A percentile compares a stretch with the other conserved stretches of the same genome.
Conservation (phyloP, 2,329 filamentous ascomycete genomes). For the Hypoxylon sp. region DNA sequence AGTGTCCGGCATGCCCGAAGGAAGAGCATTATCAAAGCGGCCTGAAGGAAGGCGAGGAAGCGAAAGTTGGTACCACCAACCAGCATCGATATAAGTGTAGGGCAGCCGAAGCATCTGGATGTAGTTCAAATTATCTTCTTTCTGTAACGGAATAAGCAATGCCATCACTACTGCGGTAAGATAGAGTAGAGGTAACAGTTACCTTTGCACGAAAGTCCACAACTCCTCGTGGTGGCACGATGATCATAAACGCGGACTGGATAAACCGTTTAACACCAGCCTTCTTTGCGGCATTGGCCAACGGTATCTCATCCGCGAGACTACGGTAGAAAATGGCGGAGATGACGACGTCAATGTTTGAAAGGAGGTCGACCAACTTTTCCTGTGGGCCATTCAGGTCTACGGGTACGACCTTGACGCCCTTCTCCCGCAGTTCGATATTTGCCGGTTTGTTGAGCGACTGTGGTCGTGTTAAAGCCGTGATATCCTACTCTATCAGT, state of each 20-base stretch:
- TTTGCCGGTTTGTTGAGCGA: not conserved
- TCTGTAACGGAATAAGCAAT: not conserved
- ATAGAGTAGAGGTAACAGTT: not conserved
- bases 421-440: not conserved
- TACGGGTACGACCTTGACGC: not conserved
- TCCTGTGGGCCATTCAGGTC: not conserved
- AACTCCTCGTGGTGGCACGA: constrained; percentile 1
- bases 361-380: not conserved
- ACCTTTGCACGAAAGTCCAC: not conserved
- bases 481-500: not conserved
- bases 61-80: not conserved
- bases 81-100: not conserved
- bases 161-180: not conserved
- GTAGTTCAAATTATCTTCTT: not conserved
- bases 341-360: not conserved
- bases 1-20: not conserved
- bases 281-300: not conserved
- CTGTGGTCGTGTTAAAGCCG: not conserved
- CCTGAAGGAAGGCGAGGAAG: not conserved
- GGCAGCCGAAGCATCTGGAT: not conserved
- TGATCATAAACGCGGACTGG: not conserved
- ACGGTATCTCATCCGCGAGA: not conserved
- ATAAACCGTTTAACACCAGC: not conserved
- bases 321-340: not conserved
- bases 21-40: not conserved